Evolutionary conservation across 2,329 filamentous ascomycete genomes (phyloP), one percentile per base, ranked within the genome.

Genomic region (Penicillium sp.): DNA sequence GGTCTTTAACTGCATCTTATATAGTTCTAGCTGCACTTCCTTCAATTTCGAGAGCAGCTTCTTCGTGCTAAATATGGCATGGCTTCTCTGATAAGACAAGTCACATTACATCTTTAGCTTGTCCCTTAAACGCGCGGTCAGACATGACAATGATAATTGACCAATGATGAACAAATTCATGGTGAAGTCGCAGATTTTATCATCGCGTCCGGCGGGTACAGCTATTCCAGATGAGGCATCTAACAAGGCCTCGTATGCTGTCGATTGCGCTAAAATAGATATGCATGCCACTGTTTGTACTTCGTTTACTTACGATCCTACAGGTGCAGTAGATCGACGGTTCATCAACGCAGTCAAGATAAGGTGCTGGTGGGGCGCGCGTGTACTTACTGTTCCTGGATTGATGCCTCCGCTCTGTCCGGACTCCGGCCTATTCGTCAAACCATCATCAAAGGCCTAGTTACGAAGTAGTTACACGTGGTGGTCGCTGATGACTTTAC

Each of bases 361-460:
- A 53, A 53, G 51, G 20, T 28, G 28, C 40, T 53, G 40, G 51
- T 40, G 51, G 42, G 30, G 21, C 30, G 38, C 51, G 51, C 51
- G 12, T 53, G 51, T 53, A 53, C 51, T 28, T 53, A 45, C 51
- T 38, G 28, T 53, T 53, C 51, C 42, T 4, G 51, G 51, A 53
- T n/a, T n/a, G n/a, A 26, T 20, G 40, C 35, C 51, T 53, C 42
- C 51, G 42, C 51, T 45, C 12, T 47, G 7, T 16, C 16, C 33
- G 33, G 14, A 38, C 33, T 38, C n/a, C n/a, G 33, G 5, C 33
- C 33, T 16, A 38, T 11, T 14, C 8, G 8, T 14, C 14, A 16
- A 14, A 3, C 33, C 16, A 38, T 38, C 33, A 38, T 4, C 33
- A 14, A 38, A 3, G 33, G 14, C 14, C 33, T 38, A 16, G 16